Base-by-base conservation (phyloP, 768 basidiomycete genomes). In the Amanita pseudoporphyria region DNA sequence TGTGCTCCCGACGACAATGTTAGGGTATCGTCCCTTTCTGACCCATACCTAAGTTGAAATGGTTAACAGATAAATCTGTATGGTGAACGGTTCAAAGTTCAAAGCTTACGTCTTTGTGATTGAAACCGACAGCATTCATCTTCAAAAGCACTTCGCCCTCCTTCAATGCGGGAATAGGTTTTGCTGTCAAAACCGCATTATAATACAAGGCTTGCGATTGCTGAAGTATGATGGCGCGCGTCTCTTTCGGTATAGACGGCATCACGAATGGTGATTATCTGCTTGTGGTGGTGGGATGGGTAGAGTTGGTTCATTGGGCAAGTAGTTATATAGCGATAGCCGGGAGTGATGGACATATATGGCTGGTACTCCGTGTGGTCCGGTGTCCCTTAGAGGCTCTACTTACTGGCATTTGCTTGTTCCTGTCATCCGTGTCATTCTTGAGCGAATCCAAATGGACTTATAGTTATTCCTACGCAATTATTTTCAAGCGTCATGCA, bases 111-210 rank as follows among this genome's bases (percentile, higher is more conserved):
- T 88, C 87, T 58, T 82, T 72, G 58, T 82, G 87, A 60, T 92
- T 92, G 69, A 87, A 87, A 13, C 76, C 79, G 0, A 73, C 85
- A 12, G 87, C 84, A 16, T 66, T 70, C 45, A 88, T 77, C 61
- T 73, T 77, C 7, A 89, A 82, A 6, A 86, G 69, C 0, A 89
- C 62, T 62, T 89, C 70, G 2, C 78, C 82, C 0, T 62, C 52
- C 51, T 75, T 67, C 48, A 87, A 69, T 6, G 62, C 40, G 24
- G 77, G 75, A 36, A 87, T 61, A 0, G 73, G 68, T 38, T 63
- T 67, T 31, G 75, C 68, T 45, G 76, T 71, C 9, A 88, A 47
- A 5, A 68, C 65, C 0, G 76, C 78, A 52, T 85, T 80, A 56
- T 87, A 71, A 54, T 75, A 78, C 24, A 74, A 52, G 7, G 59